Percentiles rank a stretch among this genome's conserved stretches.
Evolutionary conservation across 2,329 filamentous ascomycete genomes (phyloP).

Genomic region (Trichoderma afroharzianum): DNA sequence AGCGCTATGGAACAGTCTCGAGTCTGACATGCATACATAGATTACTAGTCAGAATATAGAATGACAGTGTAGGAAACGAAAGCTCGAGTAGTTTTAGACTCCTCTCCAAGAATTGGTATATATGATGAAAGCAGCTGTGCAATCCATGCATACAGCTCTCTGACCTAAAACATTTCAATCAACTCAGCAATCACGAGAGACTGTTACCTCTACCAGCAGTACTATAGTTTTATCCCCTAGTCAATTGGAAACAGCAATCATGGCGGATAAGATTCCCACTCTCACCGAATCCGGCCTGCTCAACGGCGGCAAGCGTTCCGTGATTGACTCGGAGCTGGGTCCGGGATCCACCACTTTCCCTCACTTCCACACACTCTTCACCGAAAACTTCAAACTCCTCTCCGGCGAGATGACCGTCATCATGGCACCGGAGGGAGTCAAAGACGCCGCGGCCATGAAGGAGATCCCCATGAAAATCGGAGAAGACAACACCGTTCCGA

Average conservation of each 20-base stretch:
- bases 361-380: conserved; percentile 1
- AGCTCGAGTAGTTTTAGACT: not conserved
- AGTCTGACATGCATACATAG: not conserved
- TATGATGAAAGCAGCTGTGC: not conserved
- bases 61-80: not conserved
- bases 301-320: conserved; percentile 8
- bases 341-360: conserved; percentile 7
- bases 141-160: not conserved
- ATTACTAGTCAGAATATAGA: not conserved
- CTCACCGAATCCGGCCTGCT: conserved; percentile 1
- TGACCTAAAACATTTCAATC: not conserved
- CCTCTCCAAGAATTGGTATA: not conserved
- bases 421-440: conserved; percentile 6
- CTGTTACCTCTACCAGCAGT: not conserved
- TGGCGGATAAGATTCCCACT: conserved; percentile 6
- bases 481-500: not conserved
- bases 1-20: not conserved
- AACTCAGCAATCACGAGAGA: not conserved
- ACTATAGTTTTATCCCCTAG: not conserved
- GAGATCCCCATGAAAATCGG: not conserved
- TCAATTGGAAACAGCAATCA: not conserved
- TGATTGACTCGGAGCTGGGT: not conserved
- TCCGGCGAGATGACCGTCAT: not conserved
- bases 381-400: not conserved
- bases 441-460: conserved; percentile 2